phyloP scores from a whole-genome alignment of 192 early-diverging fungal genomes.

The Coemansia sp. region DNA sequence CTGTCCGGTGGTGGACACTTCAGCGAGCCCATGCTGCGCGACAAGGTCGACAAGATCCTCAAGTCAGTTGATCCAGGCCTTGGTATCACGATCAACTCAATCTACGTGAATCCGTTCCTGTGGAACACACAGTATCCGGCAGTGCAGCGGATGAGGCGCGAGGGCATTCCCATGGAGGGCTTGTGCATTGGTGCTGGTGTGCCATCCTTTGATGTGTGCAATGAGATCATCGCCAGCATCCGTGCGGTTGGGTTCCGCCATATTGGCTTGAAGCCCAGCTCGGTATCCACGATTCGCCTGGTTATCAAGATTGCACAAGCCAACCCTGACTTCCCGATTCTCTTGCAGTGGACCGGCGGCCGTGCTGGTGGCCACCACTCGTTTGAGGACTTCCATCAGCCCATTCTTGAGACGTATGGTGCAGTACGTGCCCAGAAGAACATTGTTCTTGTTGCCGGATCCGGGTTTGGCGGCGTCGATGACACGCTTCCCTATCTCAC shows the following conservation, averaged over 20 bases:
- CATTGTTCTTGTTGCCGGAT: slow-evolving; percentile 86
- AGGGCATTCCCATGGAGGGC: slow-evolving; percentile 93
- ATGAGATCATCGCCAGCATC: slow-evolving; percentile 81
- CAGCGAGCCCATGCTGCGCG: slow-evolving; percentile 76
- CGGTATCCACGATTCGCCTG: slow-evolving; percentile 81
- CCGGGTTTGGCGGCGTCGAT: slow-evolving; percentile 86
- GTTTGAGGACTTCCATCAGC: slow-evolving; percentile 93
- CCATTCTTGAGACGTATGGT: slow-evolving; percentile 72
- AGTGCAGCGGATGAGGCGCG: slow-evolving; percentile 78
- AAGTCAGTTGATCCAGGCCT: slow-evolving; percentile 74
- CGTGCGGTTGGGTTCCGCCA: slow-evolving; percentile 80
- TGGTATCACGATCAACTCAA: slow-evolving; percentile 84
- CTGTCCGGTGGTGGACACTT: slow-evolving; percentile 92
- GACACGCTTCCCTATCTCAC: slow-evolving; percentile 92
- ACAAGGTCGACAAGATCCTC: slow-evolving; percentile 82
- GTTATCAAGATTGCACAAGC: slow-evolving; percentile 84
- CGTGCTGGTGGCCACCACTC: slow-evolving; percentile 96
- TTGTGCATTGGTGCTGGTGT: slow-evolving; percentile 91
- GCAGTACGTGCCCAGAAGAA: slow-evolving; percentile 82
- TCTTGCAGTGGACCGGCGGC: slow-evolving; percentile 96
- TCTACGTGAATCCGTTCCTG: slow-evolving; percentile 87
- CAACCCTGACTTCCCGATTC: slow-evolving; percentile 86
- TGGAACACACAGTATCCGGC: slow-evolving; percentile 88
- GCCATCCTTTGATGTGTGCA: slow-evolving; percentile 82
- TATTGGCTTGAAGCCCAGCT: slow-evolving; percentile 90